These are phyloP conservation scores for Aspergillus leporis DNA, from an alignment of 495 filamentous ascomycete genomes.

Conservation along the genomic window DNA sequence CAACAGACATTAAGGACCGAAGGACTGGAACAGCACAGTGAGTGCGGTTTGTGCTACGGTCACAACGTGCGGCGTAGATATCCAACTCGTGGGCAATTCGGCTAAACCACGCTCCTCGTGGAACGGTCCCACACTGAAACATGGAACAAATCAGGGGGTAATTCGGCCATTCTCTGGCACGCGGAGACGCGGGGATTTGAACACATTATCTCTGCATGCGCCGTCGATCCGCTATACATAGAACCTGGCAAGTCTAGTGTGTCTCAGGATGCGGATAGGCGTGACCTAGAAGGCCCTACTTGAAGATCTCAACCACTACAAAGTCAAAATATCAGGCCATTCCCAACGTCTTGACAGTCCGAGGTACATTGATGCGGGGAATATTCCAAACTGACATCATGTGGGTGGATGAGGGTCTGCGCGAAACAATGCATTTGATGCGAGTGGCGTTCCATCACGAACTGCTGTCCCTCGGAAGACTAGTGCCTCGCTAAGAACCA, in stretches of 20 bases:
- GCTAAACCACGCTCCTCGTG: background rate
- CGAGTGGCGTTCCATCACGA: background rate
- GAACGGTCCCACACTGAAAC: background rate
- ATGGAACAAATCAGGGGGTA: background rate
- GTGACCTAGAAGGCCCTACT: background rate
- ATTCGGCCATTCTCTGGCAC: background rate
- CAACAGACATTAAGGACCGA: too few relatives aligned
- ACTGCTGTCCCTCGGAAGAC: background rate
- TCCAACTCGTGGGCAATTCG: background rate
- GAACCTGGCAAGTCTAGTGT: background rate
- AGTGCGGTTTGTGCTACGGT: too few relatives aligned
- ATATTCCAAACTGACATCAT: background rate
- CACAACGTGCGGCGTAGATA: too few relatives aligned
- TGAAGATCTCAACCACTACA: background rate
- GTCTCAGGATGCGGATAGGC: background rate
- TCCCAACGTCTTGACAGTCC: background rate
- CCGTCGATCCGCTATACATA: background rate
- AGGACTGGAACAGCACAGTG: too few relatives aligned
- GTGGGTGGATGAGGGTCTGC: background rate
- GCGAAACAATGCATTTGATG: background rate
- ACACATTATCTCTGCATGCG: background rate
- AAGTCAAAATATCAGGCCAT: background rate
- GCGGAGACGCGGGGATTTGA: background rate
- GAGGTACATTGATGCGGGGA: constrained; percentile 1
- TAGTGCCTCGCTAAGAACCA: background rate